These are phyloP conservation scores for Alternaria brassicae DNA, from an alignment of 2,329 filamentous ascomycete species.

Conservation along the genomic window DNA sequence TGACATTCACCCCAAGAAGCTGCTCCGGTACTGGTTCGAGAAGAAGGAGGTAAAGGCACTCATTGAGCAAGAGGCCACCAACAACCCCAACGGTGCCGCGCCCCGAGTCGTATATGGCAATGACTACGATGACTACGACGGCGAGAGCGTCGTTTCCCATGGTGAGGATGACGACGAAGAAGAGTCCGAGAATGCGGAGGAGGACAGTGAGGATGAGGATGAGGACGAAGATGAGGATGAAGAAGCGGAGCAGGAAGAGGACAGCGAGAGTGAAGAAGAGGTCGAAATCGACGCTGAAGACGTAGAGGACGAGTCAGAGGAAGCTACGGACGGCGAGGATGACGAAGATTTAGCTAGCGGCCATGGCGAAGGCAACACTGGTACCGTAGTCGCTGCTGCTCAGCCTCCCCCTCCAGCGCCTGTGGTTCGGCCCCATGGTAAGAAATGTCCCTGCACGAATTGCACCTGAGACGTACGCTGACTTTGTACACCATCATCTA, in stretches of 20 bases:
- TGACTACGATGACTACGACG: conserved; percentile 13
- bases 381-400: not conserved
- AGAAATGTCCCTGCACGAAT: not conserved
- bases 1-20: conserved; percentile 28
- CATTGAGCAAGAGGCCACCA: conserved; percentile 16
- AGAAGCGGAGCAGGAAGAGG: not conserved
- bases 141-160: conserved; percentile 17
- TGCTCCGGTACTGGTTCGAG: conserved; percentile 48
- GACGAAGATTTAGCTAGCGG: conserved; percentile 11
- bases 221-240: conserved; percentile 7
- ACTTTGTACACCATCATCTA: not conserved
- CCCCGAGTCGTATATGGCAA: conserved; percentile 18
- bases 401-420: conserved; percentile 14
- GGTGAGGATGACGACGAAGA: conserved; percentile 21
- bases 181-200: conserved; percentile 12
- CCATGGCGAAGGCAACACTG: conserved; percentile 8
- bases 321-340: not conserved
- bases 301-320: not conserved
- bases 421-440: conserved; percentile 19
- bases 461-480: not conserved
- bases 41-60: conserved; percentile 37
- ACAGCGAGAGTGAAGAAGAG: conserved; percentile 3
- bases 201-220: conserved; percentile 11
- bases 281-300: conserved; percentile 12
- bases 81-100: conserved; percentile 18